Evolutionary conservation across 805 yeast species (phyloP), one percentile per base, ranked within the genome.

Genomic region (Candida pini): DNA sequence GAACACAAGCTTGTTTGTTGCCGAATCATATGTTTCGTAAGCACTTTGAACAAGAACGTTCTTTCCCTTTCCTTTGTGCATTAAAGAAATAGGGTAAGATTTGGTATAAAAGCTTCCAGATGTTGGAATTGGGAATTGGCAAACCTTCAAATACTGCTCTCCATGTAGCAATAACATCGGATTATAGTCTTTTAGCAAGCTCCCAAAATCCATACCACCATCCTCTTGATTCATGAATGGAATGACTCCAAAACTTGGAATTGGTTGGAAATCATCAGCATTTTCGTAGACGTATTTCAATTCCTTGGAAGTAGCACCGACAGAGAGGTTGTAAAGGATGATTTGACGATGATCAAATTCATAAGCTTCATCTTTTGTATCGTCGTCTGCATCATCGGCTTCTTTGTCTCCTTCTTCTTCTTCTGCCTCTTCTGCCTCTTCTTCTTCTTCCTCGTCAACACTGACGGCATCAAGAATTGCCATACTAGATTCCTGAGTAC

Each of bases 91-190:
- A 30, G 95, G 88, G 43, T 56, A 64, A 39, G 76, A 72, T 28
- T 69, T 69, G 6, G 95, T 83, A 36, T 62, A 68, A 28, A 88
- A 59, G 2, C 62, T 56, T 3, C 80, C 95, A 42, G 72, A 69
- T 1, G 83, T 74, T 42, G 96, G 94, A 38, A 90, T 69, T 38
- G 95, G 92, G 68, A 73, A 78, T 58, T 79, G 74, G 44, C 70
- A 69, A 43, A 90, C 59, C 61, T 78, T 87, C 49, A 89, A 68
- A 62, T 83, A 90, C 60, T 90, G 97, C 64, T 90, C 98, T 40
- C 97, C 98, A 58, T 90, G 97, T 48, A 90, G 72, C 53, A 90
- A 70, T 62, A 81, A 71, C 76, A 87, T 81, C 41, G 92, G 95
- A 62, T 86, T 85, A 70, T 86, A 90, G 63, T 85, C 78, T 39